Evolutionary conservation across 129 eudicot genomes (phyloP).

Genomic region (Saposhnikovia divaricata): DNA sequence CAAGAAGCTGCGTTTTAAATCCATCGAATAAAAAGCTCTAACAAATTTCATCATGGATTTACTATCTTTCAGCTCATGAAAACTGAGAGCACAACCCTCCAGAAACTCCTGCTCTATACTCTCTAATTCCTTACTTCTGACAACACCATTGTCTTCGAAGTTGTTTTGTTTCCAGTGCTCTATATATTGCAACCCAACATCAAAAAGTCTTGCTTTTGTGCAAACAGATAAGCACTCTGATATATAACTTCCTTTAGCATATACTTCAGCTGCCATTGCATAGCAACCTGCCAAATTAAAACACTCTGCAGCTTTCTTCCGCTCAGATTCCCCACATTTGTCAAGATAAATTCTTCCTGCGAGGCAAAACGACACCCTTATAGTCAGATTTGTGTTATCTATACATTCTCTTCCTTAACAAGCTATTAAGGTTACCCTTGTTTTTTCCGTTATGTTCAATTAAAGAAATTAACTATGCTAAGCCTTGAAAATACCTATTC

Average conservation of each 20-base stretch:
- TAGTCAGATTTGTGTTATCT: neutral
- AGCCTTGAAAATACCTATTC: too few species aligned
- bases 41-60: conserved; percentile 56
- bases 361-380: neutral
- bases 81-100: conserved; percentile 51
- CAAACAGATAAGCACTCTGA: conserved; percentile 56
- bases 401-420: neutral
- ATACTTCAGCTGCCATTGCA: conserved; percentile 53
- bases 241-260: conserved; percentile 38
- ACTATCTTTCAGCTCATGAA: conserved; percentile 30
- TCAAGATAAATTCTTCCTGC: conserved; percentile 37
- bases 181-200: conserved; percentile 37
- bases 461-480: too few species aligned
- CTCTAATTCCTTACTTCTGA: conserved; percentile 29
- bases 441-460: too few species aligned
- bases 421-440: neutral
- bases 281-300: conserved; percentile 45
- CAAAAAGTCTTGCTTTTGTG: conserved; percentile 36
- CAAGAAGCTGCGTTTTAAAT: conserved; percentile 44
- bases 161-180: conserved; percentile 42
- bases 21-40: conserved; percentile 40
- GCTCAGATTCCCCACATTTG: conserved; percentile 28
- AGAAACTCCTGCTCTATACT: conserved; percentile 41
- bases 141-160: neutral
- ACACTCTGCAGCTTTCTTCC: conserved; percentile 61